phyloP scores from a whole-genome alignment of 106 monocot species.

The Phalaenopsis aphrodite region DNA sequence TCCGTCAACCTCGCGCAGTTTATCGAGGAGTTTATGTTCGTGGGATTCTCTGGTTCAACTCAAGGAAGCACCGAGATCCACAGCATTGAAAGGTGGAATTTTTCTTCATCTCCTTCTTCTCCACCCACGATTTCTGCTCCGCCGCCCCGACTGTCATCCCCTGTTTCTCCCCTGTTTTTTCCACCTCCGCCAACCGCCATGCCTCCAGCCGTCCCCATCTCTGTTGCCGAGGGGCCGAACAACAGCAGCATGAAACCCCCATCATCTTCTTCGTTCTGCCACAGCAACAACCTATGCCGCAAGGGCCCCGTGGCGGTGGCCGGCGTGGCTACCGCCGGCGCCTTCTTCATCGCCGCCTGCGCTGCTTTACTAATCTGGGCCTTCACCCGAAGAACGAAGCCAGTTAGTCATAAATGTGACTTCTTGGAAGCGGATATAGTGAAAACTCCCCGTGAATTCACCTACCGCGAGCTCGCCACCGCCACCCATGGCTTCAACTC shows the following conservation, averaged over 20 bases:
- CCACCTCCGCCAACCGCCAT: background rate
- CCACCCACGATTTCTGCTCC: background rate
- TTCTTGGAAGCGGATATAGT: conserved; percentile 44
- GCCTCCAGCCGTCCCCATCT: conserved; percentile 16
- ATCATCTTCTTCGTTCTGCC: conserved; percentile 29
- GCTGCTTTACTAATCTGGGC: conserved; percentile 54
- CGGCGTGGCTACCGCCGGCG: conserved; percentile 75
- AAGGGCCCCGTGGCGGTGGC: conserved; percentile 66
- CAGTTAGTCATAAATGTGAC: conserved; percentile 17
- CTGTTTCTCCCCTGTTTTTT: background rate
- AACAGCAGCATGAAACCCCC: conserved; percentile 5
- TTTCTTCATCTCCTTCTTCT: conserved; percentile 38
- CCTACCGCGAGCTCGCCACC: conserved; percentile 57
- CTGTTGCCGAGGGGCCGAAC: conserved; percentile 30
- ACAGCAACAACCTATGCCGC: conserved; percentile 43
- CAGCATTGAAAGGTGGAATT: conserved; percentile 90
- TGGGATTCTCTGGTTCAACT: conserved; percentile 90
- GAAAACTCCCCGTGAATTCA: conserved; percentile 67
- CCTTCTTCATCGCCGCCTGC: conserved; percentile 51
- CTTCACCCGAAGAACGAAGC: conserved; percentile 21
- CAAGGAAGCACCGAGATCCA: conserved; percentile 97
- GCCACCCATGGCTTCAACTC: conserved; percentile 67
- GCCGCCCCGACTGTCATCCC: conserved; percentile 2
- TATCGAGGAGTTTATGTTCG: conserved; percentile 51
- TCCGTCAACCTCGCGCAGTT: conserved; percentile 48